Evolutionary conservation across 768 basidiomycete species (phyloP), one percentile per base, ranked within the genome.

Genomic region (Russula abietina): DNA sequence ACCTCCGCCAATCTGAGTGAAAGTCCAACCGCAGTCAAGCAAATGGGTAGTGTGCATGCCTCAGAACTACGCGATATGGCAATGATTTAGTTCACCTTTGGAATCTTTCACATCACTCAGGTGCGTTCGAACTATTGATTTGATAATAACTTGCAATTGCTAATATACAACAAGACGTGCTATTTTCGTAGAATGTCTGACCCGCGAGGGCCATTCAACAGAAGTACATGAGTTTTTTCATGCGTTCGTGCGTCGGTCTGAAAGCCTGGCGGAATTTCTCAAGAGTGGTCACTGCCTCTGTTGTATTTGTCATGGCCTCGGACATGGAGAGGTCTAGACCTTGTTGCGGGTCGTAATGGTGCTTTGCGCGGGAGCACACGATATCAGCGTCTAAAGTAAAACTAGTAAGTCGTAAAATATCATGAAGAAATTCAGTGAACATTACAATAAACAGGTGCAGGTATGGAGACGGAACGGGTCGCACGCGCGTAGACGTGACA

Each of bases 401-500:
- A 28, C 10, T 17, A 22, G 41, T 51, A 26, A 56, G 49, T 43
- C 17, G 12, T 36, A 36, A 36, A 36, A 9, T 57, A 24, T 24
- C 19, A 32, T 30, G 12, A 30, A 56, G 26, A 49, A 22, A 51
- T 26, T n/a, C 38, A 52, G 41, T 17, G 17, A 19, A 17, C 72
- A 85, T 69, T 69, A 90, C 89, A 91, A 67, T 91, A 91, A 0
- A 91, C 88, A 0, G 89, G 89, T 0, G 89, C 89, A 0, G 89
- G 89, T 55, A 91, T 90, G 0, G 89, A 91, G 1, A 91, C 89
- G 0, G 88, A 88, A 26, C 89, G 84, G 3, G 89, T 91, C 11
- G 88, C 83, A 3, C 89, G 81, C 1, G 89, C 88, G 66, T 90
- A 93, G 0, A 90, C 84, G 52, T 93, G 89, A 69, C 89, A 90